Percentiles rank a stretch among this genome's conserved stretches.
These are phyloP conservation scores for Candida andamanensis DNA, from an alignment of 805 yeast species.

Conservation along the genomic window DNA sequence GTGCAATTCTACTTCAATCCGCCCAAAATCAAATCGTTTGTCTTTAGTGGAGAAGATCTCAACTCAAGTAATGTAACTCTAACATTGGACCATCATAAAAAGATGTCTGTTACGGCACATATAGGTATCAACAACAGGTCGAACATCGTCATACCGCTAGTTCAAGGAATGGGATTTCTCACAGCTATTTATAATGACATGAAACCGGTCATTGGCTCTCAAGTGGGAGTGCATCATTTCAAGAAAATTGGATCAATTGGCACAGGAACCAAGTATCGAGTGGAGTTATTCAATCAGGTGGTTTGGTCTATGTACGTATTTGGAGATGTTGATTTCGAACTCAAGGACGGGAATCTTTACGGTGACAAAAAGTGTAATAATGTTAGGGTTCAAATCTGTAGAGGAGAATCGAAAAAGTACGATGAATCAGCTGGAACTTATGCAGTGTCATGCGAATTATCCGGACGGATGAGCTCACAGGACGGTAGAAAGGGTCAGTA, in stretches of 20 bases:
- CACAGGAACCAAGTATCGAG: slow-evolving; percentile 45
- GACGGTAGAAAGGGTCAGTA: slow-evolving; percentile 22
- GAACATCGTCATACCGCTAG: slow-evolving; percentile 47
- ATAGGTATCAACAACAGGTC: slow-evolving; percentile 9
- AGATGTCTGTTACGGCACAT: slow-evolving; percentile 26
- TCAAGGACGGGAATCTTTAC: slow-evolving; percentile 38
- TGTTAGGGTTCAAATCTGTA: slow-evolving; percentile 55
- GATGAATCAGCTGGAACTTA: slow-evolving; percentile 32
- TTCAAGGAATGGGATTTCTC: slow-evolving; percentile 74
- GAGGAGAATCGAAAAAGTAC: slow-evolving; percentile 35
- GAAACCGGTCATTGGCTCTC: slow-evolving; percentile 50
- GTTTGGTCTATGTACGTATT: slow-evolving; percentile 64
- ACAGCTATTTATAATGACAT: slow-evolving; percentile 57
- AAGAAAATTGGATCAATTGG: slow-evolving; percentile 32
- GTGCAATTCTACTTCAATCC: slow-evolving; percentile 66
- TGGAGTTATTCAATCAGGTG: slow-evolving; percentile 50
- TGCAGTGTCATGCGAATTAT: slow-evolving; percentile 17
- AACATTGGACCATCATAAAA: slow-evolving; percentile 20
- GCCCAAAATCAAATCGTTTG: slow-evolving; percentile 56
- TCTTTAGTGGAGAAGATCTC: slow-evolving; percentile 32
- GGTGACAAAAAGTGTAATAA: slow-evolving; percentile 36
- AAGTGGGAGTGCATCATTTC: slow-evolving; percentile 58
- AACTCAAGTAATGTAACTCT: slow-evolving; percentile 14
- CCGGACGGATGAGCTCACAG: slow-evolving; percentile 10
- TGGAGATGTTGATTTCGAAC: slow-evolving; percentile 19